Conservation (phyloP, 2,329 filamentous ascomycete species). For the Alternaria hordeiaustralica region DNA sequence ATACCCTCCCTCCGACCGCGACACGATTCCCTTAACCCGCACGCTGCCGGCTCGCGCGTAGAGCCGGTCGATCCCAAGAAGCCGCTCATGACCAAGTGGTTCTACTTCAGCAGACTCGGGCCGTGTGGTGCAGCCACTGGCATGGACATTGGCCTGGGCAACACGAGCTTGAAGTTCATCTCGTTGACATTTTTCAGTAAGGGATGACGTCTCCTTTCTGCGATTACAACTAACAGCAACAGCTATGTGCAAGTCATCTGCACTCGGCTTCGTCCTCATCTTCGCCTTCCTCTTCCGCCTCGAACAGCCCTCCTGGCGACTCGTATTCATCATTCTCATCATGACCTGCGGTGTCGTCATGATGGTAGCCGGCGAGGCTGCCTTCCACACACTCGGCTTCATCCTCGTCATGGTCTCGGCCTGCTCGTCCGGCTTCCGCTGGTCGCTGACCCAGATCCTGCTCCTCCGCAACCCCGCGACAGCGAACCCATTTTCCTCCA, state of each 20-base stretch:
- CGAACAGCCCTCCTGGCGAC: constrained; percentile 82
- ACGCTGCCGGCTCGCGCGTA: constrained; percentile 32
- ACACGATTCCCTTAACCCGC: constrained; percentile 51
- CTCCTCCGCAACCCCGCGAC: constrained; percentile 93
- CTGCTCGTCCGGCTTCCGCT: constrained; percentile 95
- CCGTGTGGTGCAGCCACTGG: constrained; percentile 93
- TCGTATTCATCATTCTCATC: constrained; percentile 84
- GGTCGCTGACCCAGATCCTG: constrained; percentile 97
- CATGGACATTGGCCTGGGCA: constrained; percentile 93
- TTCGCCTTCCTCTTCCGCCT: constrained; percentile 95
- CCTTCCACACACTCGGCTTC: constrained; percentile 87
- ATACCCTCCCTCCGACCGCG: constrained; percentile 82
- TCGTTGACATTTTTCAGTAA: constrained; percentile 89
- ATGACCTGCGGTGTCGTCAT: constrained; percentile 96
- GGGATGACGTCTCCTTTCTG: constrained; percentile 13
- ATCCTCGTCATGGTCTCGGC: constrained; percentile 90
- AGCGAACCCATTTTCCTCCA: constrained; percentile 93
- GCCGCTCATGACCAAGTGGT: constrained; percentile 81
- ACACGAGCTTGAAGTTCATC: constrained; percentile 95
- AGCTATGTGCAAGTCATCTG: constrained; percentile 98
- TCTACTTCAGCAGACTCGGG: constrained; percentile 89
- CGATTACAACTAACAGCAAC: constrained; percentile 23
- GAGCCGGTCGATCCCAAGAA: constrained; percentile 53
- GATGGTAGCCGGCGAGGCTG: constrained; percentile 96
- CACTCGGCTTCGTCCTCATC: constrained; percentile 89